These are phyloP conservation scores for Pseudozyma thailandica DNA, from an alignment of 1,284 basidiomycete genomes.

Conservation along the genomic window DNA sequence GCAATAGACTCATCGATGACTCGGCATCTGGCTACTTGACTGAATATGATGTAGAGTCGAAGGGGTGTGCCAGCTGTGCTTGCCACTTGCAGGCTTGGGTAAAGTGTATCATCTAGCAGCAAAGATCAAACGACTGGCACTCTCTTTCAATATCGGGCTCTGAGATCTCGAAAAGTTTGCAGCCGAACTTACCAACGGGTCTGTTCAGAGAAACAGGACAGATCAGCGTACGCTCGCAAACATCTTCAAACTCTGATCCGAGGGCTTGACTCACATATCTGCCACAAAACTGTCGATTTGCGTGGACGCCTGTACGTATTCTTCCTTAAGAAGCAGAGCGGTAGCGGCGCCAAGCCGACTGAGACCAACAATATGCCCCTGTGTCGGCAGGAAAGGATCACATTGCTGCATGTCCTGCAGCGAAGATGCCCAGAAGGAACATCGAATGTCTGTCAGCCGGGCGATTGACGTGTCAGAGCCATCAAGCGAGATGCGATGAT, in stretches of 20 bases:
- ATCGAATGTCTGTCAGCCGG: background rate
- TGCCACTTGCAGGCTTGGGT: constrained; percentile 2
- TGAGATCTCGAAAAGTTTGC: no score
- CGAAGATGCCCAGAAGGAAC: constrained; percentile 23
- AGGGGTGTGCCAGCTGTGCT: constrained; percentile 1
- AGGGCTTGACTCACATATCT: constrained; percentile 34
- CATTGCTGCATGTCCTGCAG: constrained; percentile 29
- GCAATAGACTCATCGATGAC: constrained; percentile 13
- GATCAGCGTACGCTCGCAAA: background rate
- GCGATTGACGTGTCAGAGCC: background rate
- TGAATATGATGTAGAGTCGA: constrained; percentile 6
- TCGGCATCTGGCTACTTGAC: constrained; percentile 5
- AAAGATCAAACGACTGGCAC: no score
- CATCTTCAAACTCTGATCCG: no score
- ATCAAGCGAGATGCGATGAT: no score
- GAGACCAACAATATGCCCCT: background rate
- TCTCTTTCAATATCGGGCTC: background rate
- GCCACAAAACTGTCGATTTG: background rate
- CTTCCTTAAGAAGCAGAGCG: constrained; percentile 6
- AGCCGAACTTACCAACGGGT: constrained; percentile 20
- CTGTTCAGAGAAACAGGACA: background rate
- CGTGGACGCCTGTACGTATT: background rate
- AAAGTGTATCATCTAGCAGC: constrained; percentile 1
- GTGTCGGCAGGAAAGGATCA: constrained; percentile 20
- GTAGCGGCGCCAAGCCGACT: constrained; percentile 13